phyloP scores from a whole-genome alignment of 371 early-diverging fungal genomes.

The Actinomucor elegans region DNA sequence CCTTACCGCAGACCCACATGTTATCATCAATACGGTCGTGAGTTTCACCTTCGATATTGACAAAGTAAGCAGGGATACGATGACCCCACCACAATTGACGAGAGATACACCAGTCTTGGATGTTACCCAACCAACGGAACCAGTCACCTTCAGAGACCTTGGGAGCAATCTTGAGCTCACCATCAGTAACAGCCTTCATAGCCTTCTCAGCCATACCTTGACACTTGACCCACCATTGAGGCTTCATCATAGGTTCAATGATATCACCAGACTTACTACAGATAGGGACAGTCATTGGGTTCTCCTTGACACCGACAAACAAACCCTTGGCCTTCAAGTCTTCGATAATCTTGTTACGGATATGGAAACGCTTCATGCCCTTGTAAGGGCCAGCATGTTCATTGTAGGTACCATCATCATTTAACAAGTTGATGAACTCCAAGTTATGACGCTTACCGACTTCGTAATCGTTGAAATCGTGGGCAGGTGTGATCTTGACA shows the following conservation, averaged over 20 bases:
- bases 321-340: slow-evolving; percentile 88
- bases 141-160: slow-evolving; percentile 90
- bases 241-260: slow-evolving; percentile 98
- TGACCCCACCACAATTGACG: slow-evolving; percentile 99
- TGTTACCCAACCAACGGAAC: slow-evolving; percentile 97
- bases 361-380: slow-evolving; percentile 96
- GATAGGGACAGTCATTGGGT: slow-evolving; percentile 95
- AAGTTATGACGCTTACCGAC: slow-evolving; percentile 96
- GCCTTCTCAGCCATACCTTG: slow-evolving; percentile 89
- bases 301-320: slow-evolving; percentile 85
- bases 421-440: slow-evolving; percentile 92
- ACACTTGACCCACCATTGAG: slow-evolving; percentile 99
- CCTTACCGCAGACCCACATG: slow-evolving; percentile 91
- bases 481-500: slow-evolving; percentile 99
- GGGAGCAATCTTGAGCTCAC: slow-evolving; percentile 90
- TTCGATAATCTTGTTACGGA: slow-evolving; percentile 86
- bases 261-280: slow-evolving; percentile 95
- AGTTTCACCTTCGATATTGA: slow-evolving; percentile 72
- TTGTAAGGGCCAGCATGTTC: slow-evolving; percentile 84
- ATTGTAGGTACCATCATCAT: slow-evolving; percentile 95
- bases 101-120: slow-evolving; percentile 95
- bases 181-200: slow-evolving; percentile 83
- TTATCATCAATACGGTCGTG: slow-evolving; percentile 59
- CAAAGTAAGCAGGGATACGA: slow-evolving; percentile 97
- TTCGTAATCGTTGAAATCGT: slow-evolving; percentile 98